Evolutionary conservation across 805 yeast species (phyloP).

Genomic region (Yamadazyma ubonensis): DNA sequence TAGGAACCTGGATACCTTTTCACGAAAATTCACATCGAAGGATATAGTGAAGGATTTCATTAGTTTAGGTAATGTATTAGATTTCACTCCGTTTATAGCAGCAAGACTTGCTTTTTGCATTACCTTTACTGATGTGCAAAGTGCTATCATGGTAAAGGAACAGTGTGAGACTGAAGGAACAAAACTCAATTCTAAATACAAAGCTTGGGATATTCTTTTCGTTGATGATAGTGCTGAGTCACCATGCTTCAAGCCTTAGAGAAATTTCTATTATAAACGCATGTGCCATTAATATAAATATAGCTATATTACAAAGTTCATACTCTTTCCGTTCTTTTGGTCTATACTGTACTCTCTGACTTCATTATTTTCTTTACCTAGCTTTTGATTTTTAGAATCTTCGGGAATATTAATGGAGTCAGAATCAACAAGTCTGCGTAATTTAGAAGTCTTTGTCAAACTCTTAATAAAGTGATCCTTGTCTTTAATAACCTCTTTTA

Average conservation of each 20-base stretch:
- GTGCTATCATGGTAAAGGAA: slow-evolving; percentile 60
- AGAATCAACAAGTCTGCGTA: slow-evolving; percentile 48
- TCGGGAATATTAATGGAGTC: slow-evolving; percentile 19
- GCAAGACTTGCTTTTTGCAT: slow-evolving; percentile 60
- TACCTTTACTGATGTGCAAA: slow-evolving; percentile 54
- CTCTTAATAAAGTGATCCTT: slow-evolving; percentile 81
- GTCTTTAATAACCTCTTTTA: slow-evolving; percentile 60
- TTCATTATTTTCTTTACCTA: slow-evolving; percentile 11
- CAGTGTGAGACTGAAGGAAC: slow-evolving; percentile 36
- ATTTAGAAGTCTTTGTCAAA: slow-evolving; percentile 60
- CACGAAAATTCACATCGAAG: slow-evolving; percentile 43
- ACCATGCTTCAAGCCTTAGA: slow-evolving; percentile 3
- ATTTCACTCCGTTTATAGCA: slow-evolving; percentile 65
- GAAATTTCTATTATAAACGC: background rate
- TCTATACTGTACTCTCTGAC: slow-evolving; percentile 13
- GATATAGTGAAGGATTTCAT: slow-evolving; percentile 50
- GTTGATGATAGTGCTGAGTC: slow-evolving; percentile 64
- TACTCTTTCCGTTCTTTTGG: slow-evolving; percentile 12
- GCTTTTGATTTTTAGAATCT: background rate
- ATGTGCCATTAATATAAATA: background rate
- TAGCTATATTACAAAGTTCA: slow-evolving; percentile 14
- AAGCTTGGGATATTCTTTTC: slow-evolving; percentile 63
- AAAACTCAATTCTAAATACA: slow-evolving; percentile 44
- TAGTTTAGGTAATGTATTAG: slow-evolving; percentile 58
- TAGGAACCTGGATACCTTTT: slow-evolving; percentile 28